Evolutionary conservation across 2,329 filamentous ascomycete species (phyloP), one percentile per base, ranked within the genome.

Genomic region (Pezicula radicicola): DNA sequence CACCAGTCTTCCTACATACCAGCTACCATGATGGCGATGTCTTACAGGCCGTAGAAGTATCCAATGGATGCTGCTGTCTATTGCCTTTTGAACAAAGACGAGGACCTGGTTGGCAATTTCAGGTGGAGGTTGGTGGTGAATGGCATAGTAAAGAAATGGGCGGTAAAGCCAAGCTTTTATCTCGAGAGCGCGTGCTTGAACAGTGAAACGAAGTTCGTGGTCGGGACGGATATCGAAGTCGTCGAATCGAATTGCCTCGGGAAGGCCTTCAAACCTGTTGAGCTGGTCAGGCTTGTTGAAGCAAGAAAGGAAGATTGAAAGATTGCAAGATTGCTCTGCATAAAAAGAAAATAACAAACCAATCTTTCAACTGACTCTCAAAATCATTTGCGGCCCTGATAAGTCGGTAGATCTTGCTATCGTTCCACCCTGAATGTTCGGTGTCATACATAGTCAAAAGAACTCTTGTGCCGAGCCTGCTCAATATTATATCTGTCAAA

Each of bases 151-250:
- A 42, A 42, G 39, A 19, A 42, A 42, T 18, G 39, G 39, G 10
- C 39, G 39, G 39, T 42, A 42, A n/a, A 42, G 39, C 39, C 39
- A 42, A 42, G 39, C 39, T 42, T 42, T 42, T 16, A 42, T 42
- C 9, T 42, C 39, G 4, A 42, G 39, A 42, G 39, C 39, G 18
- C 39, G 39, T 19, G 39, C 39, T 42, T 42, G 39, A 13, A 42
- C 39, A 12, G 39, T 42, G 18, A 42, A 42, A 19, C 39, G 39
- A 19, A 42, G 39, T 19, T 42, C 39, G 39, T 42, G 39, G 18
- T 42, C 18, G 4, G 39, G 39, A 42, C 39, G 39, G 2, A 42
- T 42, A 12, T 42, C 39, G 18, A 42, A 42, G 39, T 42, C 39
- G 18, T 42, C 39, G 19, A 42, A 42, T 42, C 18, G 39, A 19